Evolutionary conservation across 2,329 filamentous ascomycete genomes (phyloP), one percentile per base, ranked within the genome.

Genomic region (Diaporthe destruens): DNA sequence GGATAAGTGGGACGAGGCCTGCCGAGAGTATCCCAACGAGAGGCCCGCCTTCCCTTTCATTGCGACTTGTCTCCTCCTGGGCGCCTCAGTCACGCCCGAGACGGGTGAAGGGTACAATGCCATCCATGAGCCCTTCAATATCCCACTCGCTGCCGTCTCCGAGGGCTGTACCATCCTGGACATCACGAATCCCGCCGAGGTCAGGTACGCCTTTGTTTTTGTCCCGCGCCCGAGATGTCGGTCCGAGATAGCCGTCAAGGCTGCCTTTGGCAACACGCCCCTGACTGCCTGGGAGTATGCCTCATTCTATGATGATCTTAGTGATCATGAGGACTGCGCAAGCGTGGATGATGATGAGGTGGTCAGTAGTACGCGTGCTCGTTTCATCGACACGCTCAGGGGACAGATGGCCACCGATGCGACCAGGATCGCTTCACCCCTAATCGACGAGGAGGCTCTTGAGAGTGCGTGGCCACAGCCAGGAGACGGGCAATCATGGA

Each of bases 111-210:
- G 59, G 20, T 65, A 49, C 25, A 63, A 63, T 6, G 59, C 59
- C 18, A 63, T 25, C 42, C 59, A 63, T 6, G 42, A 49, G 5
- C 42, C 42, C 42, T 63, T 63, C 59, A 63, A 63, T 18, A 23
- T 34, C 18, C 42, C 25, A 5, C 59, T 34, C 11, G 23, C 8
- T 11, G 25, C 29, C 42, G 39, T 20, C 59, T 11, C 18, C 9
- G 59, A 63, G 42, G 59, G 59, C 42, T 63, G 59, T 16, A 63
- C 75, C 7, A 59, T 76, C 51, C 54, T 76, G 54, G 61, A 75
- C 20, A 71, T 75, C 59, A 69, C 74, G 32, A 44, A 75, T 61
- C 72, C 75, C 4, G 72, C 59, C 11, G 42, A 42, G 18, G 59
- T 63, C 42, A 63, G 59, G 29, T 63, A 63, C 42, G 59, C 59